Evolutionary conservation across 2,329 filamentous ascomycete genomes (phyloP).

Genomic region (Beauveria sp.): DNA sequence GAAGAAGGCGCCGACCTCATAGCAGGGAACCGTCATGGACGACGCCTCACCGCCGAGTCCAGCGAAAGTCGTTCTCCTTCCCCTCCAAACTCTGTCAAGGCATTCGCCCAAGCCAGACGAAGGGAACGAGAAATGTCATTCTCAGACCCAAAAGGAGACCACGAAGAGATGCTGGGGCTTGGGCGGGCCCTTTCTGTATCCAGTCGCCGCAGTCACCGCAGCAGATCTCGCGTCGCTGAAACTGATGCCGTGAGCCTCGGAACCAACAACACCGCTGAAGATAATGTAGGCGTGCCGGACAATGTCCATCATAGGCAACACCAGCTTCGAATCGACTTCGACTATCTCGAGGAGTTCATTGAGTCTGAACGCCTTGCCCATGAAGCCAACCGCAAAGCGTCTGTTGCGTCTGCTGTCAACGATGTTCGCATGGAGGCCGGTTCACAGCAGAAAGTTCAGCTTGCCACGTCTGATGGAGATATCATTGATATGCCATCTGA

Average conservation of each 20-base stretch:
- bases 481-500: slow-evolving; percentile 46
- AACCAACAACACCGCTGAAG: slow-evolving; percentile 66
- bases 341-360: slow-evolving; percentile 89
- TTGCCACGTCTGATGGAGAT: slow-evolving; percentile 49
- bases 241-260: slow-evolving; percentile 55
- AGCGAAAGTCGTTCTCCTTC: slow-evolving; percentile 64
- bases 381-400: slow-evolving; percentile 42
- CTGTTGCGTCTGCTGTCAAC: slow-evolving; percentile 27
- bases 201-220: slow-evolving; percentile 53
- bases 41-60: slow-evolving; percentile 51
- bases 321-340: slow-evolving; percentile 81
- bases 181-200: slow-evolving; percentile 64
- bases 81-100: slow-evolving; percentile 94
- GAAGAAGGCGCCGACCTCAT: slow-evolving; percentile 60
- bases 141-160: slow-evolving; percentile 38
- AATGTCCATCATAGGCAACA: slow-evolving; percentile 50
- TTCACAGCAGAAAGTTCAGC: slow-evolving; percentile 24
- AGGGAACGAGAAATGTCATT: slow-evolving; percentile 66
- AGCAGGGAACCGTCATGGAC: slow-evolving; percentile 36
- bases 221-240: slow-evolving; percentile 52
- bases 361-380: slow-evolving; percentile 47
- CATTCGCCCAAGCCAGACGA: slow-evolving; percentile 84
- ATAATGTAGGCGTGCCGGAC: slow-evolving; percentile 83
- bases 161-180: slow-evolving; percentile 51
- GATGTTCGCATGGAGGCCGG: slow-evolving; percentile 25